Evolutionary conservation across 768 basidiomycete genomes (phyloP), one percentile per base, ranked within the genome.

Genomic region (Leucocoprinus birnbaumii): DNA sequence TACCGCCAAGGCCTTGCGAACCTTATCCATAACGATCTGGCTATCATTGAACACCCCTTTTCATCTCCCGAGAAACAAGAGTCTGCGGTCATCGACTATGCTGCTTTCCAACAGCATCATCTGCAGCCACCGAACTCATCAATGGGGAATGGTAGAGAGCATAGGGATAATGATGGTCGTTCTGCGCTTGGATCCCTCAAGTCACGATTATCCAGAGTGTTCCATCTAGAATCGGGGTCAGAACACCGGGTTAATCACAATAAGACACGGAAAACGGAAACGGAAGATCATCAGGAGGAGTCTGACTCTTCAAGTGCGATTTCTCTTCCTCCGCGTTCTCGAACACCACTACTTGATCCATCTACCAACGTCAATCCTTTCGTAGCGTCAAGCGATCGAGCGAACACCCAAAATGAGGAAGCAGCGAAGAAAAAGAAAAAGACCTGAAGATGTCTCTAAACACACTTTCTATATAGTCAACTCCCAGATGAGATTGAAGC

Each of bases 401-500:
- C 62, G 27, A 61, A 65, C 48, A 56, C 59, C n/a, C 65, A 68
- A 35, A 54, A 66, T 35, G 57, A 51, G 37, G 54, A 31, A 48
- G n/a, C 13, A 6, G 11, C 55, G 22, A 48, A 22, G 24, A 65
- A 65, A 49, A 62, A 61, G 48, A 55, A 55, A 18, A 55, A 58
- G n/a, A n/a, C 62, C 69, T 1, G 75, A 75, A 35, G 86, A 91
- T 55, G 87, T 94, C 4, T 91, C 89, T 38, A 92, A 90, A 61
- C 96, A 98, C 69, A 96, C 92, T 1, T 98, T 98, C 70, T 97
- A 91, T 63, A 82, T 99, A 56, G 78, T 86, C 58, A 98, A 97
- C 65, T 87, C 92, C 7, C 96, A 99, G 70, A 85, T 89, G 79
- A 80, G 83, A 52, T 70, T 98, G 60, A 94, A 95, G 69, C 67